These are phyloP conservation scores for Entoloma clypeatum DNA, from an alignment of 1,284 basidiomycete genomes.

Conservation along the genomic window DNA sequence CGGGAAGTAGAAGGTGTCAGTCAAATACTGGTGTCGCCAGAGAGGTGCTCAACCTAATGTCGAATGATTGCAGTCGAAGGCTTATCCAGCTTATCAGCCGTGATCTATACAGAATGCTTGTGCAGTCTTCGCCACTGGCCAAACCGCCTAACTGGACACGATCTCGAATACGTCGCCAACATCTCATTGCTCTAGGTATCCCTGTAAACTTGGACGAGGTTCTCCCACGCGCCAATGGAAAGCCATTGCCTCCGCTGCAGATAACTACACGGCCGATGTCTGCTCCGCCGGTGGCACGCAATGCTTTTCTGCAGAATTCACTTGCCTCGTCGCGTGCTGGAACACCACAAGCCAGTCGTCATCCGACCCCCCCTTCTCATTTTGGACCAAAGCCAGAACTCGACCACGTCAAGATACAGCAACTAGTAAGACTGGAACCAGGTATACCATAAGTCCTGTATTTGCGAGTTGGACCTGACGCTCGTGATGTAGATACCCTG, in stretches of 20 bases:
- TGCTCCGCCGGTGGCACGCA: constrained; percentile 63
- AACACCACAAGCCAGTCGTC: constrained; percentile 51
- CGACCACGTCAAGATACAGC: constrained; percentile 59
- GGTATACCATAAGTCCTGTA: constrained; percentile 40
- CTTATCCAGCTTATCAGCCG: constrained; percentile 51
- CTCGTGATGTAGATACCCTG: constrained; percentile 54
- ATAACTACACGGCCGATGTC: constrained; percentile 81
- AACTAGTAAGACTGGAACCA: constrained; percentile 62
- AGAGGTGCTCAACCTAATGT: constrained; percentile 51
- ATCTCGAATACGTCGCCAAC: constrained; percentile 82
- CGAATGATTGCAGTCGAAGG: constrained; percentile 7
- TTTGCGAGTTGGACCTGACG: neutral
- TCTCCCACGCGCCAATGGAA: constrained; percentile 67
- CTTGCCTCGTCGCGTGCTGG: constrained; percentile 46
- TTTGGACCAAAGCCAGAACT: constrained; percentile 73
- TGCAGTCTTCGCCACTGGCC: constrained; percentile 60
- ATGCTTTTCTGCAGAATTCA: constrained; percentile 34
- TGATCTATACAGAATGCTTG: constrained; percentile 65
- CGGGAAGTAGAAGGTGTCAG: constrained; percentile 75
- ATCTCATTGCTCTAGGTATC: constrained; percentile 85
- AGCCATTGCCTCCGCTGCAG: constrained; percentile 72
- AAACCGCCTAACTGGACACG: constrained; percentile 89
- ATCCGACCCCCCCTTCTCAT: constrained; percentile 34
- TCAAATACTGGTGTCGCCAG: constrained; percentile 70
- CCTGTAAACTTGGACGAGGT: constrained; percentile 93